Base-by-base conservation (phyloP, 768 basidiomycete genomes). In the Serendipita sp. region DNA sequence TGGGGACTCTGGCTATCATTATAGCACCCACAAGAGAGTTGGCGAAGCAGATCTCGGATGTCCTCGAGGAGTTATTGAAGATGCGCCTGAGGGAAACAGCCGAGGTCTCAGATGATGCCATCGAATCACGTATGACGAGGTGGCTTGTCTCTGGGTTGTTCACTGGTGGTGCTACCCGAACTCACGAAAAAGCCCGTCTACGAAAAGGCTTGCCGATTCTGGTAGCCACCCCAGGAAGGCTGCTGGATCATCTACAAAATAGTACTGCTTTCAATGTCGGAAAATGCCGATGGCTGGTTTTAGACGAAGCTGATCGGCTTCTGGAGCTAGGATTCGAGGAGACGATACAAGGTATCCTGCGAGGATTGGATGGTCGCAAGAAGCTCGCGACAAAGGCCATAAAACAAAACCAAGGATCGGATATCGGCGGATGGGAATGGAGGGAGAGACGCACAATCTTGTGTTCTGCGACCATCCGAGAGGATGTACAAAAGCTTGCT, bases 301-400 rank as follows among this genome's bases (percentile, higher is more conserved):
- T 98, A 30, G 96, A 99, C 72, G 96, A 99, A 76, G 94, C 95
- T 3, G 96, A 99, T 75, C 80, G 93, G 46, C 76, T 99, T 62
- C 98, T 98, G 94, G 94, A 98, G 68, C 83, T 98, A 47, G 96
- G 96, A 0, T 99, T 99, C 68, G 94, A 96, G 73, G 93, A 98
- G 71, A 91, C 92, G 0, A 88, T 99, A 70, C 83, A 81, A 65
- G 92, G 91, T 1, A 96, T 98, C 68, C 76, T 98, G 41, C 82
- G 86, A 70, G 86, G 88, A 8, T 74, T 99, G 24, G 92, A 97
- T 66, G 92, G 92, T 0, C 81, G 92, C 63, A 75, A 83, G 62
- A 85, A 83, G 68, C 78, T 94, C 4, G 92, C 90, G 69, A 65
- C 72, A 53, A 81, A 84, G 69, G 90, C 86, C 0, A 77, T 83